Conservation (phyloP, 179 eudicot genomes). For the Silene coronaria region DNA sequence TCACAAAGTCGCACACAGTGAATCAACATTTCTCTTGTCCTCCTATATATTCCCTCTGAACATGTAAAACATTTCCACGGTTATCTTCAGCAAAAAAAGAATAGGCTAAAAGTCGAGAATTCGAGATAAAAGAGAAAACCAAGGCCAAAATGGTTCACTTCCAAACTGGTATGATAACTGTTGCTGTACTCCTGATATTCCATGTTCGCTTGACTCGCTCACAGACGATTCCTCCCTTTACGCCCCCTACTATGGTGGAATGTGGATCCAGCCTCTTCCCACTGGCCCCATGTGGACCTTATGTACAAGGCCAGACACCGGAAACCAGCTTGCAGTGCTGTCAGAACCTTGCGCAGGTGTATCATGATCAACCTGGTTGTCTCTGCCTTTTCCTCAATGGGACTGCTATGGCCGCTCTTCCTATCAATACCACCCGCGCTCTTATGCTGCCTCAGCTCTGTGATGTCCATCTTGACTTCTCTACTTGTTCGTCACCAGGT, state of each 20-base stretch:
- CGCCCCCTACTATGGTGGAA: conserved; percentile 32
- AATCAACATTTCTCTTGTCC: neutral
- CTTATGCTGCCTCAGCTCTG: conserved; percentile 57
- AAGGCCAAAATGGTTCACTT: conserved; percentile 18
- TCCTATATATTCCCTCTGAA: conserved; percentile 12
- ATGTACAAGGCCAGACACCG: conserved; percentile 52
- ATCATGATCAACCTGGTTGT: conserved; percentile 46
- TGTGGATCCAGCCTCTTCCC: conserved; percentile 49
- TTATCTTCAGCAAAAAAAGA: neutral
- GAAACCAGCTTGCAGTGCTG: conserved; percentile 53
- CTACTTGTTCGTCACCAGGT: conserved; percentile 57
- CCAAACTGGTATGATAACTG: neutral
- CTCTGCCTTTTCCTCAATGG: conserved; percentile 63
- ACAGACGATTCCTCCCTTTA: conserved; percentile 33
- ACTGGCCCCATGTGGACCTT: conserved; percentile 54
- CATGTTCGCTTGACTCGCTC: conserved; percentile 17
- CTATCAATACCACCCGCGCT: conserved; percentile 62
- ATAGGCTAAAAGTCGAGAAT: neutral
- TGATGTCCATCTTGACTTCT: conserved; percentile 38
- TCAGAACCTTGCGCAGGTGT: conserved; percentile 37
- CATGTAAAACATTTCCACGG: neutral
- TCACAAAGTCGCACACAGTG: conserved; percentile 16
- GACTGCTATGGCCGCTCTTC: conserved; percentile 44
- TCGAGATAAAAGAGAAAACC: neutral
- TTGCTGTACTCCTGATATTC: conserved; percentile 13